Percentiles rank a stretch among this genome's conserved stretches.
phyloP scores from a whole-genome alignment of 192 early-diverging fungal genomes.

The Mortierella hygrophila region DNA sequence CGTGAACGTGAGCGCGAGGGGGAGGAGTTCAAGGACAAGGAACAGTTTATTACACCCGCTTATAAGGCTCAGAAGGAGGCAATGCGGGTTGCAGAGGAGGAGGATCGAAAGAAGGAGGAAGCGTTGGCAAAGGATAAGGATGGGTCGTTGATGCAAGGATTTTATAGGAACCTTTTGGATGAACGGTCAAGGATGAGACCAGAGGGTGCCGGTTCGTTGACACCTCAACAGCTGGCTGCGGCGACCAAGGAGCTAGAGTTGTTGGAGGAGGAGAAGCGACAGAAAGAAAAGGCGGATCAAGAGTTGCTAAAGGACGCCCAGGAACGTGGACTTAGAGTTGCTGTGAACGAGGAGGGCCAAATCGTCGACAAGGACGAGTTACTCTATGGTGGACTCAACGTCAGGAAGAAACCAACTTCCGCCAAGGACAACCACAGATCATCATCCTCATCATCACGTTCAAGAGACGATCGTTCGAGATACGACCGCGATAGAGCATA shows the following conservation, averaged over 20 bases:
- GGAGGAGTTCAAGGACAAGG: conserved; percentile 81
- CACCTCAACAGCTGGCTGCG: conserved; percentile 8
- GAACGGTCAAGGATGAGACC: conserved; percentile 58
- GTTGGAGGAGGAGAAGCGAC: conserved; percentile 21
- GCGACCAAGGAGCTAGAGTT: conserved; percentile 8
- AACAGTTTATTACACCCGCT: conserved; percentile 83
- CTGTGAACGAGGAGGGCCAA: conserved; percentile 77
- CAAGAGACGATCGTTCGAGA: conserved; percentile 14
- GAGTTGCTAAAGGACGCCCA: conserved; percentile 54
- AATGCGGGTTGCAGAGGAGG: conserved; percentile 64
- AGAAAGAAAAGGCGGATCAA: conserved; percentile 38
- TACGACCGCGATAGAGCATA: conserved; percentile 56
- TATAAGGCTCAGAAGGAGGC: conserved; percentile 62
- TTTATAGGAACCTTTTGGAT: conserved; percentile 74
- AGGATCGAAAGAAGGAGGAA: conserved; percentile 73
- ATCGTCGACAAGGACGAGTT: conserved; percentile 83
- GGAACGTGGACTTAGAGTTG: conserved; percentile 62
- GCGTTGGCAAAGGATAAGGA: conserved; percentile 67
- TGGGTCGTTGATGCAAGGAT: conserved; percentile 66
- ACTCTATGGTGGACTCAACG: conserved; percentile 78
- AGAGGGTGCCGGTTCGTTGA: conserved; percentile 23
- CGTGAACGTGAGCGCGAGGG: conserved; percentile 80
- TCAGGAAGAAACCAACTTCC: conserved; percentile 52
- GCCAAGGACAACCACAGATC: neutral
- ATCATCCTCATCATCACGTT: conserved; percentile 29